Conservation (phyloP, 208 protist species). For the Naegleria fowleri region DNA sequence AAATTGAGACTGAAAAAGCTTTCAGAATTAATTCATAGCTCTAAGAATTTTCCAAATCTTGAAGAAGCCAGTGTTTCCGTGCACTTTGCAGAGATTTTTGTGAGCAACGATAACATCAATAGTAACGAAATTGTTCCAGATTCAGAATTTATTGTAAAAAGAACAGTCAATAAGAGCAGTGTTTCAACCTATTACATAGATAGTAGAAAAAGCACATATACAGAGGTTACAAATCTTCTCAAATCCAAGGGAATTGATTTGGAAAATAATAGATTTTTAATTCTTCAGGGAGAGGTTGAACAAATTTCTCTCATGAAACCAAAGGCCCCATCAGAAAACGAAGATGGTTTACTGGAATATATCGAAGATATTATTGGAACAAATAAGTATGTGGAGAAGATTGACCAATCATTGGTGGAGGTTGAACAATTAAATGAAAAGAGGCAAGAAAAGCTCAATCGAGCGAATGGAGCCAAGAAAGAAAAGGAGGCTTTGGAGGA, state of each 20-base stretch:
- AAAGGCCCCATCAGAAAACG: conserved; percentile 86
- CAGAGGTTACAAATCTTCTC: conserved; percentile 58
- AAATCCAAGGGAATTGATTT: conserved; percentile 93
- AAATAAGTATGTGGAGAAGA: conserved; percentile 77
- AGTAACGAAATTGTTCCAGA: conserved; percentile 61
- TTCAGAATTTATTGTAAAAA: conserved; percentile 82
- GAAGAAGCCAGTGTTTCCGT: conserved; percentile 87
- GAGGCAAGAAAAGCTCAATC: conserved; percentile 79
- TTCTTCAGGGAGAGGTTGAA: conserved; percentile 99
- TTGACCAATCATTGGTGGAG: conserved; percentile 64
- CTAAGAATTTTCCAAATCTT: conserved; percentile 81
- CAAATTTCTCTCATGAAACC: conserved; percentile 99
- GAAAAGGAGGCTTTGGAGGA: conserved; percentile 86
- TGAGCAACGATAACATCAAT: conserved; percentile 58
- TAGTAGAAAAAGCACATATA: conserved; percentile 58
- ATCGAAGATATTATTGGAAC: conserved; percentile 99
- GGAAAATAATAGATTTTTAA: conserved; percentile 99
- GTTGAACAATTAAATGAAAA: conserved; percentile 84
- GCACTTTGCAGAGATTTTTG: conserved; percentile 81
- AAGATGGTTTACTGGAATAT: conserved; percentile 99
- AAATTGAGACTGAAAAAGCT: conserved; percentile 94
- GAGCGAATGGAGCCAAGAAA: conserved; percentile 80
- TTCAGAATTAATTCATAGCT: conserved; percentile 97
- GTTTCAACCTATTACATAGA: conserved; percentile 90
- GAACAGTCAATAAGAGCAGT: conserved; percentile 74